Evolutionary conservation across 2,329 filamentous ascomycete species (phyloP), one percentile per base, ranked within the genome.

Genomic region (Paramyrothecium roridum): DNA sequence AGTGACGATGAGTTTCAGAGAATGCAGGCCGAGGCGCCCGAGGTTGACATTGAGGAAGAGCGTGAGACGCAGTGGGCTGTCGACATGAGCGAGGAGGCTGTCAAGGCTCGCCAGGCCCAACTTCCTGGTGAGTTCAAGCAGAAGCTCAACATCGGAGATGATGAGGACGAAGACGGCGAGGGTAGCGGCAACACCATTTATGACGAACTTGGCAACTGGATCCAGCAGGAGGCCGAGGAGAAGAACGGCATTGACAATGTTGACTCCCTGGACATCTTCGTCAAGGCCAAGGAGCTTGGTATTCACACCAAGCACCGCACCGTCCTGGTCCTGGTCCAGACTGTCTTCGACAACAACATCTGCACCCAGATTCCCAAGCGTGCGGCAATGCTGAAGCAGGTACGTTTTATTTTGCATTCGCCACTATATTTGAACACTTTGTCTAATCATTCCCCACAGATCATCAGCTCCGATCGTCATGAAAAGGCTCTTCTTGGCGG

Each of bases 271-370:
- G 88, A 93, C 43, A 91, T 99, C 71, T 98, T 96, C 76, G 79
- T 96, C 76, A 98, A 99, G 83, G 93, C 93, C 61, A 95, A 96
- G 79, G 95, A 98, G 66, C 81, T 98, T 55, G 93, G 93, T 65
- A 95, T 99, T 61, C 93, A 97, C 77, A 75, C 76, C 76, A 99
- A 98, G 85, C 90, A 97, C 81, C 92, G 90, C 76, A 96, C 93
- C 50, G 82, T 96, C 54, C 84, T 93, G 55, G 93, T 99, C 56
- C 86, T 99, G 48, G 91, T 93, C 50, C 92, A 96, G 80, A 93
- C 91, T 62, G 82, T 99, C 65, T 99, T 99, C 73, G 87, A 96
- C 72, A 88, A 96, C 69, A 89, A 91, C 72, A 93, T 98, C 61
- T 80, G 88, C 70, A 86, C 90, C 73, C 91, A 99, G 78, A 93